Base-by-base conservation (phyloP, 768 basidiomycete genomes). In the Lentinula raphanica region DNA sequence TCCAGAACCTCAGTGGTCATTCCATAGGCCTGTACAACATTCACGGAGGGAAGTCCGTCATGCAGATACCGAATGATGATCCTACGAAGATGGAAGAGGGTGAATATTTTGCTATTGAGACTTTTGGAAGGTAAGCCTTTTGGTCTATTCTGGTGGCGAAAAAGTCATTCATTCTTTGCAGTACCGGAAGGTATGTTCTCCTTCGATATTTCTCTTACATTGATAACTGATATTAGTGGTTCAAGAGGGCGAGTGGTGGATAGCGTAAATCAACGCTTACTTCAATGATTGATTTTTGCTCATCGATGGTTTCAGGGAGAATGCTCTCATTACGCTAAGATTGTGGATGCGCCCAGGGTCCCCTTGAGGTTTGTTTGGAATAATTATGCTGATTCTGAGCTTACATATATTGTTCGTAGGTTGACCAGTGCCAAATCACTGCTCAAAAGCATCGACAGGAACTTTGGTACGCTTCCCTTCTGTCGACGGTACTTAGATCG, bases 11-110 rank as follows among this genome's bases (percentile, higher is more conserved):
- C 4, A 96, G 92, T 49, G 97, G 97, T 1, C 97, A 99, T 71
- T 89, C 90, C 13, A 98, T 98, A 63, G 85, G 86, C 56, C 83
- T 76, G 27, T 95, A 98, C 70, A 86, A 87, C 62, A 97, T 98
- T 60, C 96, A 99, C 68, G 96, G 91, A 15, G 90, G 90, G 28
- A 99, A 99, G 72, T 92, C 90, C 0, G 87, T 98, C 1, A 79
- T 92, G 35, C 83, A 98, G 45, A 91, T 97, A 45, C 92, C 89
- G 69, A 93, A 89, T 58, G 82, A 87, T 31, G 94, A 97, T 68
- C 85, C 88, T 60, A 92, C 90, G 13, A 96, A 92, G 74, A 99
- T 99, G 97, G 97, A 98, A 68, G 97, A 99, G 72, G 97, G 95
- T 39, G 97, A 98, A 66, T 98, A 98, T 68, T 99, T 92, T 69